Evolutionary conservation across 129 eudicot species (phyloP).

Genomic region (Flaveria bidentis): DNA sequence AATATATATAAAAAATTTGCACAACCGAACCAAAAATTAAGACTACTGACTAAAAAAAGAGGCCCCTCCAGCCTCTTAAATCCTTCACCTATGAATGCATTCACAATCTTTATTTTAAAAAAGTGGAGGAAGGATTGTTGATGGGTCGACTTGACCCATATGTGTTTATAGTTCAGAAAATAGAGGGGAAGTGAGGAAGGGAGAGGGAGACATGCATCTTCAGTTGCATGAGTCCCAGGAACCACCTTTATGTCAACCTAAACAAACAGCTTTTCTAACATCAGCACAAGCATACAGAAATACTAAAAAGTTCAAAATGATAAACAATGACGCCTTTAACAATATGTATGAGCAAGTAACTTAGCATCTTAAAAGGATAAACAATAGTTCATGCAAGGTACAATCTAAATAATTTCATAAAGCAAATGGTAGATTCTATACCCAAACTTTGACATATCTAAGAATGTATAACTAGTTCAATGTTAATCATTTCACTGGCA

Average conservation of each 20-base stretch:
- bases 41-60: no score
- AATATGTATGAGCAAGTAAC: neutral
- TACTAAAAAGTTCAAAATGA: neutral
- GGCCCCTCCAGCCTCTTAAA: no score
- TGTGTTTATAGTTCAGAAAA: neutral
- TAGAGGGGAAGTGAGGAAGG: slow-evolving; percentile 11
- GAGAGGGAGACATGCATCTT: slow-evolving; percentile 80
- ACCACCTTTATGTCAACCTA: slow-evolving; percentile 92
- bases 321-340: neutral
- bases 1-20: no score
- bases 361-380: neutral
- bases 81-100: no score
- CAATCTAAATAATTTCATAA: neutral
- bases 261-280: neutral
- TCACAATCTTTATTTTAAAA: no score
- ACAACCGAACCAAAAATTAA: no score
- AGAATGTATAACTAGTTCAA: no score
- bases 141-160: neutral
- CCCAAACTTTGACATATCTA: no score
- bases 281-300: neutral
- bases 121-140: neutral
- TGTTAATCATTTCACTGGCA: neutral
- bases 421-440: no score
- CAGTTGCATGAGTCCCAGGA: slow-evolving; percentile 96
- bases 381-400: neutral